A percentile compares a stretch with the other conserved stretches of the same genome.
phyloP scores from a whole-genome alignment of 352 stramenopile species.

The Globisporangium cederbergense region DNA sequence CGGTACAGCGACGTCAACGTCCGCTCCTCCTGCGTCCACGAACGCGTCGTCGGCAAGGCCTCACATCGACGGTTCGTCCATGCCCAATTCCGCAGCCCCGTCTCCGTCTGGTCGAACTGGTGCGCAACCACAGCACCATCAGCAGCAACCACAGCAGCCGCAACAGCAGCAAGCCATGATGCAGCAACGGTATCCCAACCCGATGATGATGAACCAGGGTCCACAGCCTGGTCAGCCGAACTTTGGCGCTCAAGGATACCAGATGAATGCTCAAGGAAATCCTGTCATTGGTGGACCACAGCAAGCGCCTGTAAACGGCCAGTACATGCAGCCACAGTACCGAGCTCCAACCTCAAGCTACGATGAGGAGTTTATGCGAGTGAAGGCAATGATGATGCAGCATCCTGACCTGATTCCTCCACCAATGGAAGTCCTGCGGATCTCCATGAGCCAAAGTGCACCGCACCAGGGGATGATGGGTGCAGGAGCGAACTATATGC shows the following conservation, averaged over 20 bases:
- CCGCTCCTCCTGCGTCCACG: slow-evolving; percentile 27
- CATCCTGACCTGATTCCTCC: slow-evolving; percentile 84
- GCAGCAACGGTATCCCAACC: slow-evolving; percentile 48
- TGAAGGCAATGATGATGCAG: slow-evolving; percentile 89
- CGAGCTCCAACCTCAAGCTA: slow-evolving; percentile 65
- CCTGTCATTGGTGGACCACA: slow-evolving; percentile 25
- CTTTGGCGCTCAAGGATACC: slow-evolving; percentile 49
- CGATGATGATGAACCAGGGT: slow-evolving; percentile 73
- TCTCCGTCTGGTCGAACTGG: slow-evolving; percentile 20
- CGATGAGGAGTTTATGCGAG: slow-evolving; percentile 82
- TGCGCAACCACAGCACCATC: slow-evolving; percentile 5
- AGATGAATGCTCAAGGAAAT: slow-evolving; percentile 52
- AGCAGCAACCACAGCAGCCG: not conserved
- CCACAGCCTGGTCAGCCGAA: slow-evolving; percentile 29
- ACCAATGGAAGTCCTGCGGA: slow-evolving; percentile 83
- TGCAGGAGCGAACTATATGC: slow-evolving; percentile 56
- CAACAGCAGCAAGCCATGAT: slow-evolving; percentile 12
- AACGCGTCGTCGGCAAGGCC: slow-evolving; percentile 64
- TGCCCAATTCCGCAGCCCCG: slow-evolving; percentile 12
- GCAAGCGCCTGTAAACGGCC: slow-evolving; percentile 33
- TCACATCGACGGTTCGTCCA: slow-evolving; percentile 47
- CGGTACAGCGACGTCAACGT: slow-evolving; percentile 14
- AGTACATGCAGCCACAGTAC: slow-evolving; percentile 73
- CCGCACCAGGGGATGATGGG: slow-evolving; percentile 64
- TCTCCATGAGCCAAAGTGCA: slow-evolving; percentile 74